Conservation (phyloP, 2,329 filamentous ascomycete species). For the Ophiostoma piceae region DNA sequence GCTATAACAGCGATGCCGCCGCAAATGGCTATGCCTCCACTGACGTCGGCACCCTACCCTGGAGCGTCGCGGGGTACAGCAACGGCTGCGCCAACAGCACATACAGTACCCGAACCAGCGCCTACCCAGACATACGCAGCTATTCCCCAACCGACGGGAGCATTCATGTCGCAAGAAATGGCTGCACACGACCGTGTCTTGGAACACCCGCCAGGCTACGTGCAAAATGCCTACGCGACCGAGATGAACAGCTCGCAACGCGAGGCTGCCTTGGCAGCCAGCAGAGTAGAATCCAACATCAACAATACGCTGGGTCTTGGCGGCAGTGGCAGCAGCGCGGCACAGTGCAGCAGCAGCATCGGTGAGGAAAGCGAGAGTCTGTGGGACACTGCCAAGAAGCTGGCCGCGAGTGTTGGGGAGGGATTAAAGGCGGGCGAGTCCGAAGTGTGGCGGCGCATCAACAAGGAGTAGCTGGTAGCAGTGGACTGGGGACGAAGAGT, state of each 20-base stretch:
- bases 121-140: background rate
- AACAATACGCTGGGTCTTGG: background rate
- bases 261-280: slow-evolving; percentile 30
- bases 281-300: background rate
- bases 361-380: slow-evolving; percentile 44
- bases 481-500: background rate
- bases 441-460: slow-evolving; percentile 60
- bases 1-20: slow-evolving; percentile 36
- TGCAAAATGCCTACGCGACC: slow-evolving; percentile 51
- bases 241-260: slow-evolving; percentile 47
- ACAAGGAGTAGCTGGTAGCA: slow-evolving; percentile 43
- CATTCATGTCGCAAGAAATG: slow-evolving; percentile 8
- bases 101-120: background rate
- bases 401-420: slow-evolving; percentile 52
- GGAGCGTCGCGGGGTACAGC: slow-evolving; percentile 43
- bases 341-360: slow-evolving; percentile 12
- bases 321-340: background rate
- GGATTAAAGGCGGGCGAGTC: slow-evolving; percentile 54
- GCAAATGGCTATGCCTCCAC: slow-evolving; percentile 50
- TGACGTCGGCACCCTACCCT: slow-evolving; percentile 37
- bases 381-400: slow-evolving; percentile 54
- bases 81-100: slow-evolving; percentile 33
- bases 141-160: slow-evolving; percentile 27
- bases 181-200: slow-evolving; percentile 28
- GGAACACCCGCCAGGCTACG: slow-evolving; percentile 51